Conservation (phyloP, 23 red algal genomes). For the Gracilaria caudata region DNA sequence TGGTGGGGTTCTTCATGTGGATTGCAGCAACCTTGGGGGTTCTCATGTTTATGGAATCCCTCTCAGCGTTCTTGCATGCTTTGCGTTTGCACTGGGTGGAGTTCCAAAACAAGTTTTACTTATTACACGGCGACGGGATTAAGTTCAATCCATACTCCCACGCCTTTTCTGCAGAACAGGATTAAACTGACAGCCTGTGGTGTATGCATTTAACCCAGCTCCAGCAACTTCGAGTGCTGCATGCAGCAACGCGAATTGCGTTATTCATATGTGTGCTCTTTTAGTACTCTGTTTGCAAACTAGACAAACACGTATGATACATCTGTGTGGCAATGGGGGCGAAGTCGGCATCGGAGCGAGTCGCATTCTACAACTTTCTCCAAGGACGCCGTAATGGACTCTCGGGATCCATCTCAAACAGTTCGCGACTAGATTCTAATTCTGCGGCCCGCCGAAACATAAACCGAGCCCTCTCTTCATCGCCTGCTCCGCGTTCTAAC, state of each 20-base stretch:
- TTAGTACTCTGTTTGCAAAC: background rate
- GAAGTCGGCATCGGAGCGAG: no score
- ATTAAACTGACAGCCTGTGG: slow-evolving; percentile 9
- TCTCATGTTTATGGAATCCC: slow-evolving; percentile 94
- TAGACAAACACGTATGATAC: background rate
- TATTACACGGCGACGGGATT: slow-evolving; percentile 77
- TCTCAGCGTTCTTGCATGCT: slow-evolving; percentile 98
- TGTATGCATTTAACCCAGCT: background rate
- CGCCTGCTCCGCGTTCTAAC: slow-evolving; percentile 72
- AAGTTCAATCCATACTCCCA: slow-evolving; percentile 90
- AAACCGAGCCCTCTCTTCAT: slow-evolving; percentile 75
- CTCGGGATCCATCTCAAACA: slow-evolving; percentile 76
- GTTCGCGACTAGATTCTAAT: slow-evolving; percentile 68
- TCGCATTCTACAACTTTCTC: slow-evolving; percentile 40
- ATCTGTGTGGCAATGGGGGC: background rate
- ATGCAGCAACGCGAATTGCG: background rate
- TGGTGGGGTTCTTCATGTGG: slow-evolving; percentile 94
- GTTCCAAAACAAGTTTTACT: slow-evolving; percentile 98
- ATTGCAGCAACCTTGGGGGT: slow-evolving; percentile 89
- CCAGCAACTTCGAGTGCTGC: background rate
- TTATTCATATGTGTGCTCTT: background rate
- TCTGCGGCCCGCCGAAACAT: slow-evolving; percentile 77
- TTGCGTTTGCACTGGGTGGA: slow-evolving; percentile 98
- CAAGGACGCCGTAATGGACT: slow-evolving; percentile 78
- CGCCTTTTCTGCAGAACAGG: slow-evolving; percentile 26